Evolutionary conservation across 768 basidiomycete genomes (phyloP).

Genomic region (Paxillus involutus): DNA sequence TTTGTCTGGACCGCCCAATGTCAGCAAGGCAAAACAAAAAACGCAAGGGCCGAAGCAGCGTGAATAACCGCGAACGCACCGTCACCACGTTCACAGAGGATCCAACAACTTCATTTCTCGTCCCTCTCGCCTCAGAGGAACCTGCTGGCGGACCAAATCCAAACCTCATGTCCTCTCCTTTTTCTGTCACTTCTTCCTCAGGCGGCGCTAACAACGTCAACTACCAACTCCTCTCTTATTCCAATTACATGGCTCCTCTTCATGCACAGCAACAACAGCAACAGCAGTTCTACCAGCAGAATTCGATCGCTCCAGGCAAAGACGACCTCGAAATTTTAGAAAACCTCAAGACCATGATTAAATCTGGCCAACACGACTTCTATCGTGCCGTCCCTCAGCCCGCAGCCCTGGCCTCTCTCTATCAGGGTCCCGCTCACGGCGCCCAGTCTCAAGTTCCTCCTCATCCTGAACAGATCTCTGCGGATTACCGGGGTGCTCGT

Average conservation of each 20-base stretch:
- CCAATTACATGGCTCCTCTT: conserved; percentile 31
- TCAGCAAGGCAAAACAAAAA: conserved; percentile 66
- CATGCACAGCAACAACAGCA: conserved; percentile 30
- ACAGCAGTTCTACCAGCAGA: conserved; percentile 24
- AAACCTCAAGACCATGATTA: conserved; percentile 72
- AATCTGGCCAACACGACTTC: conserved; percentile 68
- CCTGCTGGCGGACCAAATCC: conserved; percentile 28
- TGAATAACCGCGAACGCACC: conserved; percentile 62
- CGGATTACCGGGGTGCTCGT: conserved; percentile 12
- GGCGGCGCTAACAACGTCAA: conserved; percentile 28
- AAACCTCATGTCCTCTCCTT: conserved; percentile 38
- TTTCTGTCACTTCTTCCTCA: conserved; percentile 37
- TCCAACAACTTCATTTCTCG: conserved; percentile 51
- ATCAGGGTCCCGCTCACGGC: conserved; percentile 49
- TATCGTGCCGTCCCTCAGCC: conserved; percentile 70
- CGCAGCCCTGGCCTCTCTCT: conserved; percentile 59
- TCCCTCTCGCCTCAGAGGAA: conserved; percentile 53
- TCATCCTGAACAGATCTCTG: conserved; percentile 36
- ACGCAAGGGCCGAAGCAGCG: conserved; percentile 54
- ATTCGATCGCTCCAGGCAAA: conserved; percentile 49
- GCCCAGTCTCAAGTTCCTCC: conserved; percentile 29
- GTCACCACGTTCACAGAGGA: conserved; percentile 66
- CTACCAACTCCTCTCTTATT: conserved; percentile 38
- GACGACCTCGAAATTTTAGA: conserved; percentile 74
- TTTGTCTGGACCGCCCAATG: conserved; percentile 31